Conservation (phyloP, 352 stramenopile genomes). For the Phytophthora fragariae region DNA sequence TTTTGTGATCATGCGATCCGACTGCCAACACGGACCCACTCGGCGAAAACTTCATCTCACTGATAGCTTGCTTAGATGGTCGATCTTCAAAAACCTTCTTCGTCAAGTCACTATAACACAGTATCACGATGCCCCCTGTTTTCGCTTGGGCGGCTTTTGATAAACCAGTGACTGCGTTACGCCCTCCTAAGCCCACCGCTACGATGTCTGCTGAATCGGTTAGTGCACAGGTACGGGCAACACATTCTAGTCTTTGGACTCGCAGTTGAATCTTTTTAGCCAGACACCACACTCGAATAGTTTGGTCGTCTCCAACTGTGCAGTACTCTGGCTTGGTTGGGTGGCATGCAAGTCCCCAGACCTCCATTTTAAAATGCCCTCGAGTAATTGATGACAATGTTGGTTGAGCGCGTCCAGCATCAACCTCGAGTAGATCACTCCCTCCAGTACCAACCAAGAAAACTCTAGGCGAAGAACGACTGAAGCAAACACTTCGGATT, state of each 20-base stretch:
- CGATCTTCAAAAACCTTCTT: slow-evolving; percentile 78
- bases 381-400: slow-evolving; percentile 40
- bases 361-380: slow-evolving; percentile 77
- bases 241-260: slow-evolving; percentile 50
- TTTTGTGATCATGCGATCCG: slow-evolving; percentile 76
- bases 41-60: slow-evolving; percentile 81
- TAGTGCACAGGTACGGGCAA: slow-evolving; percentile 72
- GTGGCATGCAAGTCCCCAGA: slow-evolving; percentile 88
- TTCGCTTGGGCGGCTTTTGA: slow-evolving; percentile 46
- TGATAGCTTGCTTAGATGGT: slow-evolving; percentile 84
- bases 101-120: slow-evolving; percentile 69
- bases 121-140: slow-evolving; percentile 68
- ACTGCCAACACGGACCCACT: slow-evolving; percentile 60
- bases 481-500: slow-evolving; percentile 61
- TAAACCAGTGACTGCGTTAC: slow-evolving; percentile 42
- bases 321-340: slow-evolving; percentile 72
- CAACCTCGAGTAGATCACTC: slow-evolving; percentile 90
- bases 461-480: slow-evolving; percentile 33
- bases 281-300: slow-evolving; percentile 82
- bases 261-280: slow-evolving; percentile 54
- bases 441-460: slow-evolving; percentile 88
- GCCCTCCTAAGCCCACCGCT: slow-evolving; percentile 68
- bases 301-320: slow-evolving; percentile 84
- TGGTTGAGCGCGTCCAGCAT: slow-evolving; percentile 40
- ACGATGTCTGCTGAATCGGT: slow-evolving; percentile 51